Base-by-base conservation (phyloP, 2,329 filamentous ascomycete species). In the Penicillium sp. region DNA sequence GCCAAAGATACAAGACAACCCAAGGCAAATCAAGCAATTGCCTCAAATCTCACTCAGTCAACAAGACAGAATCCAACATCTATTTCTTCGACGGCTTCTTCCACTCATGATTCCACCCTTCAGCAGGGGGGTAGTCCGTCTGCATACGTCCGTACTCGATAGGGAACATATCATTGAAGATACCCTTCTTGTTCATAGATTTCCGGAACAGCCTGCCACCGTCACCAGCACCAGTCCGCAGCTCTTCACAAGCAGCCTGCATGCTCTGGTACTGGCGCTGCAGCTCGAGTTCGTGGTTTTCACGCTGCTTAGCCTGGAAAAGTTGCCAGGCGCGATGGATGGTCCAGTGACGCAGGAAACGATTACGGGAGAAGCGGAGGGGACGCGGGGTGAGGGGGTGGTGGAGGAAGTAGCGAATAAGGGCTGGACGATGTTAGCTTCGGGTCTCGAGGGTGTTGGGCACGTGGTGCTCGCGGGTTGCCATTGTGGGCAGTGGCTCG, bases 241-340 rank as follows among this genome's bases (percentile, higher is more conserved):
- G 81, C 73, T 89, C 90, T 79, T 97, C 94, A 76, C 90, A 95
- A 23, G 94, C 93, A 43, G 81, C 80, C 56, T 83, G 82, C 89
- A 99, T 97, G 69, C 85, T 85, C 69, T 90, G 87, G 77, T 92
- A 92, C 79, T 85, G 85, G 41, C 89, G 82, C 77, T 91, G 85
- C 45, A 97, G 82, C 72, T 92, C 90, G 52, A 81, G 77, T 70
- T 89, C 82, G 49, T 85, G 82, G 33, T 79, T 77, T 61, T 83
- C 79, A 47, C 86, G 86, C 67, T 86, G 82, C 71, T 89, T 84
- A 64, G 87, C 83, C 67, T 87, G 86, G 77, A 88, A 89, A 27
- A 97, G 81, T 67, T 90, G 82, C 91, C 92, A 97, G 22, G 93
- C 93, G 66, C 94, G 92, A 81, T 97, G 92, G 75, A 99, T 97